Base-by-base conservation (phyloP, 2,329 filamentous ascomycete genomes). In the Penicillium psychrosexuale region DNA sequence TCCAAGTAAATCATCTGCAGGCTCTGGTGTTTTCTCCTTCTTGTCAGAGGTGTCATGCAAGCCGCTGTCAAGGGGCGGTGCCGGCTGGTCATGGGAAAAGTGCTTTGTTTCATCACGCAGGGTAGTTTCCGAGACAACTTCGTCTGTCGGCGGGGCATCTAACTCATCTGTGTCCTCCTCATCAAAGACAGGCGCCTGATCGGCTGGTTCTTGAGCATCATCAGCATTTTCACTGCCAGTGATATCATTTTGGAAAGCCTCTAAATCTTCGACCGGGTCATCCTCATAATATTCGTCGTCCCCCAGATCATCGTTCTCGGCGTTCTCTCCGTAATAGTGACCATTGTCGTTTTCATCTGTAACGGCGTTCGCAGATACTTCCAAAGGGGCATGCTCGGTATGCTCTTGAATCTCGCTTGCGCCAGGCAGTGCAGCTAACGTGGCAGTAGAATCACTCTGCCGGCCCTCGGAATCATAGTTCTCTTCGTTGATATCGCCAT, bases 271-370 rank as follows among this genome's bases (percentile, higher is more conserved):
- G 30, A 54, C 51, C 24, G 61, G 57, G 17, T 60, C 59, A 22
- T 55, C 44, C 37, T 65, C 61, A 24, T 61, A 59, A 15, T 57
- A 30, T 8, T 53, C 51, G 4, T 36, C 33, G 17, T 40, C 31
- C 30, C 57, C 59, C 34, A 61, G 59, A 15, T 54, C 51, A 24
- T 66, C 53, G 17, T 60, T 53, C 5, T 51, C 45, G 27, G 40
- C 44, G 33, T 53, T 59, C 22, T 57, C 63, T 46, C 56, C 61
- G 2, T 53, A 37, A 13, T 42, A 13, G 22, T 57, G 28, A 19
- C 37, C 51, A 12, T 44, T 22, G 12, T 73, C 70, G 24, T 70
- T 61, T 31, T 71, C 73, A 63, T 85, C 60, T 43, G 54, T 38
- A 36, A 58, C 57, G n/a, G 39, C 38, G n/a, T 56, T 48, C 22